Conservation (phyloP, 2,329 filamentous ascomycete genomes). For the Exophiala sp. region DNA sequence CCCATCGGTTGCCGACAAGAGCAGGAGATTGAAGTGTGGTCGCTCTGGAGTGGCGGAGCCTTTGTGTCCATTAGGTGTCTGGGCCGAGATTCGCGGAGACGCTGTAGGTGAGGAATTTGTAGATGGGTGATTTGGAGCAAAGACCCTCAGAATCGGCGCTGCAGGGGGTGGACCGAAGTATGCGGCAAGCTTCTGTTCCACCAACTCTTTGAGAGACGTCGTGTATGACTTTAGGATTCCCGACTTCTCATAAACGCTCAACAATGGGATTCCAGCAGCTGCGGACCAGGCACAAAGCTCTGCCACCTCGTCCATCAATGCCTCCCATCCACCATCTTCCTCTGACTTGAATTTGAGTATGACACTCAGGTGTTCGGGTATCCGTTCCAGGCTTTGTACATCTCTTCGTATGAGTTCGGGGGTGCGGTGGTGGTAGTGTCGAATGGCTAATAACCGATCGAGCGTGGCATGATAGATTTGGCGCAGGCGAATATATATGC, state of each 20-base stretch:
- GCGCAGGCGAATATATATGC: constrained; percentile 75
- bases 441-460: constrained; percentile 70
- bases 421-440: constrained; percentile 93
- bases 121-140: constrained; percentile 59
- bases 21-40: constrained; percentile 60
- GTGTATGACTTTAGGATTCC: constrained; percentile 86
- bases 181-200: constrained; percentile 70
- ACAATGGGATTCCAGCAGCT: constrained; percentile 74
- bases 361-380: constrained; percentile 83
- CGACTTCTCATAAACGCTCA: constrained; percentile 86
- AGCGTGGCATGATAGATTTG: constrained; percentile 71
- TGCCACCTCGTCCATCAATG: constrained; percentile 80
- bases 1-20: constrained; percentile 83
- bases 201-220: constrained; percentile 71
- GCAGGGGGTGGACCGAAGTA: constrained; percentile 70
- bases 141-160: constrained; percentile 65
- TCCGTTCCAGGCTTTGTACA: constrained; percentile 63
- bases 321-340: constrained; percentile 68
- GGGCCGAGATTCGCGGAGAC: constrained; percentile 16
- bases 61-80: constrained; percentile 22
- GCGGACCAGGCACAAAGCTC: constrained; percentile 92
- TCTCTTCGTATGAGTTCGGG: constrained; percentile 88
- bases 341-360: constrained; percentile 70
- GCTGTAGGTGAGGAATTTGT: constrained; percentile 12
- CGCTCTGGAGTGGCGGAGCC: constrained; percentile 18